Evolutionary conservation across 108 stramenopile genomes (phyloP).

Genomic region (Nannochloropsis salina): DNA sequence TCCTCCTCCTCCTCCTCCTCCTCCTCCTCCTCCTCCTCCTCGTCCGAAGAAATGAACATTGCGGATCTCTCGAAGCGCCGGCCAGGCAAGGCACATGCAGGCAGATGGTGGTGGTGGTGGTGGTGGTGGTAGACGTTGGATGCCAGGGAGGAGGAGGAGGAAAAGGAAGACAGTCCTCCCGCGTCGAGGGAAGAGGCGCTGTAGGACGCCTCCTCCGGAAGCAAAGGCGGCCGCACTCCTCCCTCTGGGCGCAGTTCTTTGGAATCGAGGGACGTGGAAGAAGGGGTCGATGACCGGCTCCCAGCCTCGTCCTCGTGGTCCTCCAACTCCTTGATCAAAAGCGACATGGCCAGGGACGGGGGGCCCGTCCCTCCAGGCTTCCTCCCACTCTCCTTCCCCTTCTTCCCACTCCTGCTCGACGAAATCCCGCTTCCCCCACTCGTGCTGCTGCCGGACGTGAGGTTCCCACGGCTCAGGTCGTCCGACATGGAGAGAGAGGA

Average conservation of each 20-base stretch:
- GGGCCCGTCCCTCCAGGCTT: not conserved
- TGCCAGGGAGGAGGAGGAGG: not conserved
- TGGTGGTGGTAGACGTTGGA: not conserved
- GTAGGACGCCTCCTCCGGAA: not conserved
- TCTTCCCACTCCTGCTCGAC: not conserved
- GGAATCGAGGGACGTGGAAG: not conserved
- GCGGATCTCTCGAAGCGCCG: not conserved
- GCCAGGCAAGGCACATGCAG: not conserved
- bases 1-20: not conserved
- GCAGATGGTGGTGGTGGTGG: not conserved
- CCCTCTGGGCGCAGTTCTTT: not conserved
- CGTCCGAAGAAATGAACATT: not conserved
- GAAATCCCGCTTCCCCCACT: not conserved
- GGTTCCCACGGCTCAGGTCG: not conserved
- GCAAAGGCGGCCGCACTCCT: not conserved
- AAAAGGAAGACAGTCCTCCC: not conserved
- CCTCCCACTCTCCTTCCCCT: not conserved
- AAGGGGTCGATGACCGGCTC: not conserved
- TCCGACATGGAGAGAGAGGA: constrained; percentile 8
- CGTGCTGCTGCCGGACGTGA: not conserved
- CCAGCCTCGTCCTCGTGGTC: constrained; percentile 6
- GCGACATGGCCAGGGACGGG: not conserved
- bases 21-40: not conserved
- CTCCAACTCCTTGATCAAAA: constrained; percentile 1
- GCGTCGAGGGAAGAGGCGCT: not conserved